Evolutionary conservation across 2,329 filamentous ascomycete species (phyloP), one percentile per base, ranked within the genome.

Genomic region (Penicillium thymicola): DNA sequence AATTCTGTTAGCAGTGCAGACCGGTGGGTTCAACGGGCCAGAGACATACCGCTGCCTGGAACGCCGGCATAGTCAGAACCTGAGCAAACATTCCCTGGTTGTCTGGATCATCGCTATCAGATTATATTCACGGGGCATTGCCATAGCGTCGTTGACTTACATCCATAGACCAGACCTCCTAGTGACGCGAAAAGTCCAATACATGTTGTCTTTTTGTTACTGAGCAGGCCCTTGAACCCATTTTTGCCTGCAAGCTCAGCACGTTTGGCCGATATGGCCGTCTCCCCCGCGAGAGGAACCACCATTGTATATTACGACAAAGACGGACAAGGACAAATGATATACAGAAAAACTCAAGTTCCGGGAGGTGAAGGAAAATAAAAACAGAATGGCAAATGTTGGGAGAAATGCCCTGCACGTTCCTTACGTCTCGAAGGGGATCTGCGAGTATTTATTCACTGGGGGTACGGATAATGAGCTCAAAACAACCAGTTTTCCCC

Each of bases 71-170:
- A 23, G 76, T 78, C 53, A 84, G 65, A 23, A 92, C 83, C 25
- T 88, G 88, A n/a, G 84, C 84, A 74, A 90, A 89, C 74, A 90
- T 87, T 63, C 88, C 89, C 70, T 90, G 86, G 67, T 91, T 90
- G 74, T 90, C 68, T 71, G 28, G 2, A 28, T n/a, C 8, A 37
- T 18, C 1, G 4, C 13, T 5, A 27, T 61, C 11, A 57, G 41
- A 9, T 38, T 25, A 8, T 5, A 25, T 59, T 27, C 57, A 37
- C 18, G 2, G 14, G 30, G 4, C 13, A 8, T 21, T 40, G 8
- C 4, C 2, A 8, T 10, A 14, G 21, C 18, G 13, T 14, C 16
- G 1, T 30, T 5, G 5, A 65, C 69, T 46, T 58, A 71, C 69
- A 91, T 21, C 89, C 87, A 69, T 89, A 85, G 28, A 82, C 74